phyloP scores from a whole-genome alignment of 1,139 yeast species.

The Diutina pseudorugosa region DNA sequence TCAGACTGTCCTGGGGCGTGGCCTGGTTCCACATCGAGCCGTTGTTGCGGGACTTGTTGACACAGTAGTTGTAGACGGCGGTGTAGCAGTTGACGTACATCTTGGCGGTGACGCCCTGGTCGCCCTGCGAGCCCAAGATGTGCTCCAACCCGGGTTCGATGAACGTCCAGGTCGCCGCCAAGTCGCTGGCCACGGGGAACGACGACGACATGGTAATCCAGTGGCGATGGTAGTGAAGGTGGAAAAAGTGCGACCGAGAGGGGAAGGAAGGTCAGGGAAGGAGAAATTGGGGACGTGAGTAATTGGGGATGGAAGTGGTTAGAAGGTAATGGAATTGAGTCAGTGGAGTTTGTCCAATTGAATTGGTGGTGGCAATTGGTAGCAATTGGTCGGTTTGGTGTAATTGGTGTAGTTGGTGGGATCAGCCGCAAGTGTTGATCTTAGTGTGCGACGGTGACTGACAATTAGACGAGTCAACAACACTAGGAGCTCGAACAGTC shows the following conservation, averaged over 20 bases:
- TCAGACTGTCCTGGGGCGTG: constrained; percentile 8
- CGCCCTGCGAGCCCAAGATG: constrained; percentile 56
- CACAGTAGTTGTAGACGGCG: constrained; percentile 90
- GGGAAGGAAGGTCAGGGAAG: too few relatives aligned
- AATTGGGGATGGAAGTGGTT: too few relatives aligned
- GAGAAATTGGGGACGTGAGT: too few relatives aligned
- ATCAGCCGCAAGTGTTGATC: too few relatives aligned
- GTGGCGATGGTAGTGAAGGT: not conserved
- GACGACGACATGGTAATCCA: not conserved
- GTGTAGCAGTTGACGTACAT: constrained; percentile 71
- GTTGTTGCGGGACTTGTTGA: constrained; percentile 49
- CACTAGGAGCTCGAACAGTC: too few relatives aligned
- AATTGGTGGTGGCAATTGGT: too few relatives aligned
- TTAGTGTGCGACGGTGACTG: too few relatives aligned
- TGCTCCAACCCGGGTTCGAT: constrained; percentile 65
- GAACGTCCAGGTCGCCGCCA: constrained; percentile 64
- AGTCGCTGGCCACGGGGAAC: constrained; percentile 29
- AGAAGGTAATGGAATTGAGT: too few relatives aligned
- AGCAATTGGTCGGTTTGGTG: too few relatives aligned
- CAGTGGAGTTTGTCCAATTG: too few relatives aligned
- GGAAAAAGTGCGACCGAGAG: not conserved
- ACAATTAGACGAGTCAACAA: too few relatives aligned
- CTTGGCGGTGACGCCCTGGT: constrained; percentile 53
- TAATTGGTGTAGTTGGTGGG: too few relatives aligned
- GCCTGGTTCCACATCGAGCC: constrained; percentile 5